phyloP scores from a whole-genome alignment of 2,329 filamentous ascomycete genomes.

The Trichoderma breve region DNA sequence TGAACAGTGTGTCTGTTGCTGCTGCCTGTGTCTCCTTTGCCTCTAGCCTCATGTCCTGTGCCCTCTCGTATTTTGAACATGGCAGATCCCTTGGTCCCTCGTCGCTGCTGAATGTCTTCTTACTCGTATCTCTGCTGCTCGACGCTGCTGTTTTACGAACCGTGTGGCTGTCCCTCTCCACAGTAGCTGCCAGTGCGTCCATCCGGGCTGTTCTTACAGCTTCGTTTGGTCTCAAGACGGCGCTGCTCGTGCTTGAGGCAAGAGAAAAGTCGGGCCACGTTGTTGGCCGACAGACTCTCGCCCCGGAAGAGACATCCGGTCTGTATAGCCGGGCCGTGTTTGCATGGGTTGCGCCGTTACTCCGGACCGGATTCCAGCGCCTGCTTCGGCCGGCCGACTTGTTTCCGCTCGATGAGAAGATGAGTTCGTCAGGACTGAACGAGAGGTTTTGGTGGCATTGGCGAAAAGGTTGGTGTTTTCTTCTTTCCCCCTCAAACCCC shows the following conservation, averaged over 20 bases:
- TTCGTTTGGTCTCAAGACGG: conserved; percentile 34
- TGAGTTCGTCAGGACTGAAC: conserved; percentile 32
- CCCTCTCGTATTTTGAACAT: conserved; percentile 29
- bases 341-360: conserved; percentile 40
- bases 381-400: conserved; percentile 37
- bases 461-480: conserved; percentile 27
- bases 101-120: conserved; percentile 33
- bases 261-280: conserved; percentile 38
- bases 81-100: conserved; percentile 34
- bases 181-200: conserved; percentile 21
- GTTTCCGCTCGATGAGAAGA: conserved; percentile 35
- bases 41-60: conserved; percentile 32
- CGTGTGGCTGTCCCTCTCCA: conserved; percentile 32
- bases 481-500: background rate
- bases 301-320: conserved; percentile 40
- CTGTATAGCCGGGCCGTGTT: conserved; percentile 39
- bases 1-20: conserved; percentile 32
- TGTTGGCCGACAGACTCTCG: conserved; percentile 29
- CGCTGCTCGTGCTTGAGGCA: conserved; percentile 38
- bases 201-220: conserved; percentile 37
- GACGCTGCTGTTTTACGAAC: conserved; percentile 29
- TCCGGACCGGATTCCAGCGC: conserved; percentile 36
- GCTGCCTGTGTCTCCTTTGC: conserved; percentile 30
- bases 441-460: conserved; percentile 34
- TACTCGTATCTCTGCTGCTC: conserved; percentile 35